Conservation (phyloP, 139 green algal genomes). For the Chlamydomonas sphaeroides region DNA sequence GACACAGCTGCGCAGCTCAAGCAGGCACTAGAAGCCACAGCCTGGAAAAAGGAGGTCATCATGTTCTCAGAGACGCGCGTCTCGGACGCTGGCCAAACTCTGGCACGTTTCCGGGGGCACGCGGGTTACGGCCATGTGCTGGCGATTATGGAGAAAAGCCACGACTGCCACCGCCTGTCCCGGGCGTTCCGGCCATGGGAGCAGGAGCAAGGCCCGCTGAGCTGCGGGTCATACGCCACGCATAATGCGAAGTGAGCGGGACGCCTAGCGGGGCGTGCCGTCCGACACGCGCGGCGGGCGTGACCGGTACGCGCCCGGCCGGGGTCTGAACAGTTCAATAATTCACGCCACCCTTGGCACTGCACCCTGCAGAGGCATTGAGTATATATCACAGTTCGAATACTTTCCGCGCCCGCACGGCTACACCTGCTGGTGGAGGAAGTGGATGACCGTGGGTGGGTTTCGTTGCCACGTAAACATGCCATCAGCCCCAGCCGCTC, state of each 20-base stretch:
- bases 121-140: slow-evolving; percentile 11
- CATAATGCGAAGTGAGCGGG: background rate
- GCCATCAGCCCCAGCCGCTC: background rate
- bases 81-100: background rate
- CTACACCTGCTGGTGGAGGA: slow-evolving; percentile 5
- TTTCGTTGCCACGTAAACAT: too few species aligned
- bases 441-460: slow-evolving; percentile 6
- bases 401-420: background rate
- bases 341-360: too few species aligned
- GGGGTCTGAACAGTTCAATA: too few species aligned
- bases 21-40: background rate
- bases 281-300: background rate
- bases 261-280: too few species aligned
- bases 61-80: background rate
- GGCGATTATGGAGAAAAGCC: background rate
- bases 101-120: background rate
- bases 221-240: background rate
- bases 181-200: background rate
- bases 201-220: background rate
- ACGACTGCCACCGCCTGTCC: background rate
- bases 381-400: background rate
- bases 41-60: background rate
- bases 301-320: background rate
- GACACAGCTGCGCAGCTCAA: background rate
- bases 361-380: background rate